A percentile compares a stretch with the other conserved stretches of the same genome.
Evolutionary conservation across 2,329 filamentous ascomycete species (phyloP).

Genomic region (Macrophomina phaseolina): DNA sequence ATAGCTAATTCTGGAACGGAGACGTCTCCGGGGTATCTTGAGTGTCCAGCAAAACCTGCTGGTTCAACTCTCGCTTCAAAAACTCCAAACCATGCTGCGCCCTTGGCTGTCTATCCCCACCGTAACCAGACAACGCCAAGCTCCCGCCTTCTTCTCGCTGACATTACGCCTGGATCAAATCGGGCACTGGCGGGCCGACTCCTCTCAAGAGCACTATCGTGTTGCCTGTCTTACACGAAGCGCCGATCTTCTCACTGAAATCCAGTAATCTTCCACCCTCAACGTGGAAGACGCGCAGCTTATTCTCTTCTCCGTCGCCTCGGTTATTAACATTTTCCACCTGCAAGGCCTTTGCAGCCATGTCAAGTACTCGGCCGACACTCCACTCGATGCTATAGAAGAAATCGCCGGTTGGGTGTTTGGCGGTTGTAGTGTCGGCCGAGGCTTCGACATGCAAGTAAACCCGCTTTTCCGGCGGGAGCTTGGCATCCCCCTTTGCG

Average conservation of each 20-base stretch:
- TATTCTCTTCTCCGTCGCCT: constrained; percentile 75
- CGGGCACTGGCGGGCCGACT: constrained; percentile 75
- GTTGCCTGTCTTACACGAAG: constrained; percentile 77
- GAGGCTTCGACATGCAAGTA: constrained; percentile 92
- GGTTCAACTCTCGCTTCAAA: constrained; percentile 11
- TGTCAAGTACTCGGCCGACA: constrained; percentile 81
- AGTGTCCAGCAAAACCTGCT: background rate
- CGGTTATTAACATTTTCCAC: constrained; percentile 85
- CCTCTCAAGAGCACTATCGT: constrained; percentile 88
- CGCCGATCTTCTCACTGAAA: constrained; percentile 84
- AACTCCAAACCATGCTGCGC: constrained; percentile 5
- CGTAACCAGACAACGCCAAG: background rate
- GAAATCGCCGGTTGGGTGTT: constrained; percentile 70
- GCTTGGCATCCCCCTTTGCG: constrained; percentile 87
- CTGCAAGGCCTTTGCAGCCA: constrained; percentile 76
- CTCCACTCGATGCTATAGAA: constrained; percentile 74
- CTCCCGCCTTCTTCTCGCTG: background rate
- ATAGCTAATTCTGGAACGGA: background rate
- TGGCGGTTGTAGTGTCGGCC: constrained; percentile 80
- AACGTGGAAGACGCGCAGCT: constrained; percentile 88
- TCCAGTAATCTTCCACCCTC: constrained; percentile 86
- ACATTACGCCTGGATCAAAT: constrained; percentile 64
- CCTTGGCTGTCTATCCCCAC: background rate
- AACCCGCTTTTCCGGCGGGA: constrained; percentile 81
- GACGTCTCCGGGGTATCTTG: constrained; percentile 11